phyloP scores from a whole-genome alignment of 371 early-diverging fungal species.

The Mortierella sp. region DNA sequence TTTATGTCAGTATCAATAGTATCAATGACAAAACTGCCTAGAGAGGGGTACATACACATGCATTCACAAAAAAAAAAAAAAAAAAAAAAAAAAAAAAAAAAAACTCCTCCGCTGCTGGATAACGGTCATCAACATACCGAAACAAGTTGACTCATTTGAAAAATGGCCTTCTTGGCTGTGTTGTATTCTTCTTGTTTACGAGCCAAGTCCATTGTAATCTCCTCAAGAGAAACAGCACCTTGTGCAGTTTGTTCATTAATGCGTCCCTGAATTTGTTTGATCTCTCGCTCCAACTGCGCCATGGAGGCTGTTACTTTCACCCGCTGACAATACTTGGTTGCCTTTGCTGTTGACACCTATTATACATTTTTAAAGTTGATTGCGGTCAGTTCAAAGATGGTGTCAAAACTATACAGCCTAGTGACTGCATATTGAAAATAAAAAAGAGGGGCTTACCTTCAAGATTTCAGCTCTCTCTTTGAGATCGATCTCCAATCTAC shows the following conservation, averaged over 20 bases:
- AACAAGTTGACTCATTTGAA: conserved; percentile 59
- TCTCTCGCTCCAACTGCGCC: conserved; percentile 67
- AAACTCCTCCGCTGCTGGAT: neutral
- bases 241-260: conserved; percentile 63
- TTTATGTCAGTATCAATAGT: too few species aligned
- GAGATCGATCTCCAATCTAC: conserved; percentile 32
- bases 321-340: conserved; percentile 70
- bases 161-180: conserved; percentile 67
- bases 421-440: too few species aligned
- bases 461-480: conserved; percentile 41
- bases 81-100: neutral
- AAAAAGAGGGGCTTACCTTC: conserved; percentile 12
- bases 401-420: too few species aligned
- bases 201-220: conserved; percentile 63
- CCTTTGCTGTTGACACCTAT: conserved; percentile 61
- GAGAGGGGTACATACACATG: too few species aligned
- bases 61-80: neutral
- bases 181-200: conserved; percentile 61
- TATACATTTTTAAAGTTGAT: neutral
- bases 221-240: conserved; percentile 64
- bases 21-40: too few species aligned
- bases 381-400: neutral
- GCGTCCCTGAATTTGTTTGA: conserved; percentile 62
- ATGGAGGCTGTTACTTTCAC: conserved; percentile 62
- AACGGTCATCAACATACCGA: conserved; percentile 46